Base-by-base conservation (phyloP, 306 rosid genomes). In the Inga leiocalycina region DNA sequence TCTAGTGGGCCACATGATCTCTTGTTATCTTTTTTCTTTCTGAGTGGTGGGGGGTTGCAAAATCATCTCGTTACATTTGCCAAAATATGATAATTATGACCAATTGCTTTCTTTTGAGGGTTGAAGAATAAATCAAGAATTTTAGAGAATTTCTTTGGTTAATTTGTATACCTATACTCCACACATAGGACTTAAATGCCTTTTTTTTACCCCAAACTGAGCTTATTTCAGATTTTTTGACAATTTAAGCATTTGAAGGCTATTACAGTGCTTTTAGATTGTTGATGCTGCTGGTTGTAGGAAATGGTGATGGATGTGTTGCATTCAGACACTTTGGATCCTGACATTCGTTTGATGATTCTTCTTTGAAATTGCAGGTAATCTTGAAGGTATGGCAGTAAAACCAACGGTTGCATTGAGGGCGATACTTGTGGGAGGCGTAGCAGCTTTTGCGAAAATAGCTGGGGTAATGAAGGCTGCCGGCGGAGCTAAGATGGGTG, bases 401-500 rank as follows among this genome's bases (percentile, higher is more conserved):
- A 92, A 92, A 79, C 96, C 96, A 34, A 90, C 93, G 10, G 92
- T 92, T 75, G 93, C 93, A 8, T 75, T 90, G 61, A 88, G 96
- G 75, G 96, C 93, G 45, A 76, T 86, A 22, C 90, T 92, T 43
- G 96, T 92, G 24, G 93, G 96, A 80, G 92, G 96, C 64, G 44
- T 92, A 54, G 93, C 96, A 3, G 96, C 91, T 32, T 90, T 92
- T 82, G 96, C 96, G 3, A 90, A 92, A 73, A 22, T 92, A 74
- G 93, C 88, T 4, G 86, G 84, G 41, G 91, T 20, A 4, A 76
- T 88, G 91, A 90, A 92, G 84, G 96, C 96, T 37, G 96, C 96
- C 1, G 93, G 92, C 66, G 89, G 76, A 24, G 76, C 13, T 45
- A 72, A 72, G 76, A 72, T 90, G 10, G 96, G 96, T 56, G 90